Percentiles rank a stretch among this genome's conserved stretches.
phyloP scores from a whole-genome alignment of 108 stramenopile genomes.

The Thalassiosira profunda region DNA sequence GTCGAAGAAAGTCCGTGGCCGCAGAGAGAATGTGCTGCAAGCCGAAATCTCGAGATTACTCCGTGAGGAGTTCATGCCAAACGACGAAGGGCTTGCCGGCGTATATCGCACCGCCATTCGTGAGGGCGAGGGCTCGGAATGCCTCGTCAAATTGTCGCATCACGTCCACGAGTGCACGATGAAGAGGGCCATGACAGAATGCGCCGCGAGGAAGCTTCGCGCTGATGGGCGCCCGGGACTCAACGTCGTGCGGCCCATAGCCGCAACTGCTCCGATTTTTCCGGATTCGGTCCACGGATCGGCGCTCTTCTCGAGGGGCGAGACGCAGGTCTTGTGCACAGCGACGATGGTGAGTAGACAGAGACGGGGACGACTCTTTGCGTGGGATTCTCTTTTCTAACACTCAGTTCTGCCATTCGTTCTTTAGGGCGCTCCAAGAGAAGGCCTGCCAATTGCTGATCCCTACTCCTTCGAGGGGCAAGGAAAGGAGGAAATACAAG shows the following conservation, averaged over 20 bases:
- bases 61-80: constrained; percentile 23
- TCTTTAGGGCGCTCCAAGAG: constrained; percentile 63
- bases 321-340: constrained; percentile 93
- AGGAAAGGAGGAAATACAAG: constrained; percentile 91
- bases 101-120: constrained; percentile 1
- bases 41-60: constrained; percentile 18
- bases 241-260: constrained; percentile 47
- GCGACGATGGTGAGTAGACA: constrained; percentile 70
- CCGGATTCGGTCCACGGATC: constrained; percentile 84
- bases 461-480: constrained; percentile 91
- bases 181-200: constrained; percentile 40
- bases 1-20: constrained; percentile 16
- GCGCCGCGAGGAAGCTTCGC: constrained; percentile 41
- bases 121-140: not conserved
- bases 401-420: too few relatives aligned
- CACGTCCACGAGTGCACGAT: constrained; percentile 51
- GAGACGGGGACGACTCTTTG: too few relatives aligned
- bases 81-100: constrained; percentile 3
- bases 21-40: constrained; percentile 20
- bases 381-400: too few relatives aligned
- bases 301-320: constrained; percentile 93
- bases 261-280: constrained; percentile 48
- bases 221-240: constrained; percentile 61
- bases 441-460: constrained; percentile 54
- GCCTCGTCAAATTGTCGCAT: constrained; percentile 15